Conservation (phyloP, 305 asterid genomes). For the Rubia balearica region DNA sequence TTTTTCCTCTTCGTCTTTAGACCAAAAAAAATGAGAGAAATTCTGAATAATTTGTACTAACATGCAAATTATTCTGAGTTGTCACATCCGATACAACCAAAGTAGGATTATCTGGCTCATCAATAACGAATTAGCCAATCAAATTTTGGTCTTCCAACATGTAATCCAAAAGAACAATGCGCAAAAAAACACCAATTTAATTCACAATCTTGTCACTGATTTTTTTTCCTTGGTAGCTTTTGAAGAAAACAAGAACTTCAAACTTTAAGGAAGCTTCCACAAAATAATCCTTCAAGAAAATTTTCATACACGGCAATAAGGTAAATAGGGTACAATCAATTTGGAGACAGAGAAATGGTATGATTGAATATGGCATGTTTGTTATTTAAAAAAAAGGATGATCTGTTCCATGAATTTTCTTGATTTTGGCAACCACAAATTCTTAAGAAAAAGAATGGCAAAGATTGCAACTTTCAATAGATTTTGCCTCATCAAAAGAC, state of each 20-base stretch:
- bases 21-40: background rate
- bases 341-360: too few relatives aligned
- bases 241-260: background rate
- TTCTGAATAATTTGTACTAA: background rate
- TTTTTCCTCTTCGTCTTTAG: background rate
- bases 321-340: too few relatives aligned
- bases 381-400: too few relatives aligned
- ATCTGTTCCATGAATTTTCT: background rate
- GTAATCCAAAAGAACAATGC: background rate
- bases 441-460: background rate
- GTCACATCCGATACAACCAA: constrained; percentile 13
- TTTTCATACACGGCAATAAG: too few relatives aligned
- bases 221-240: background rate
- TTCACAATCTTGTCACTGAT: background rate
- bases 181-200: too few relatives aligned
- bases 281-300: too few relatives aligned
- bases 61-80: constrained; percentile 9
- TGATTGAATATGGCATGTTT: too few relatives aligned
- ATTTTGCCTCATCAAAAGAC: background rate
- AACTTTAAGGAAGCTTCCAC: too few relatives aligned
- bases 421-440: background rate
- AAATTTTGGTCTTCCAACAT: background rate
- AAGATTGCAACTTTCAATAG: background rate
- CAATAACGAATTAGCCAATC: background rate
- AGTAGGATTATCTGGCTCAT: background rate